Percentiles rank a stretch among this genome's conserved stretches.
Conservation (phyloP, 108 stramenopile genomes). For the Seminavis robusta region DNA sequence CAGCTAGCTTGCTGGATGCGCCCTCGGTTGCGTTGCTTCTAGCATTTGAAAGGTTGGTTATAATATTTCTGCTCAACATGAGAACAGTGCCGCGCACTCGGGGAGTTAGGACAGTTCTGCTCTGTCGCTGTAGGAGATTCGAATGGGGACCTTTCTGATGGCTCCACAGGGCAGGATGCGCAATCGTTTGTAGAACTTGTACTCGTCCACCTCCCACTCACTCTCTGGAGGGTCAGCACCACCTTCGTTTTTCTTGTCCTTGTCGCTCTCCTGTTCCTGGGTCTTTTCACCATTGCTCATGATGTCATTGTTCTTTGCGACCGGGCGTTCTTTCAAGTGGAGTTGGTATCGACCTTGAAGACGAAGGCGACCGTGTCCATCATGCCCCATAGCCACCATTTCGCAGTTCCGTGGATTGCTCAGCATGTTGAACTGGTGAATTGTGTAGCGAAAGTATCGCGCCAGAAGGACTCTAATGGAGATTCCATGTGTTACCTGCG, state of each 20-base stretch:
- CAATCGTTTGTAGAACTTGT: conserved; percentile 58
- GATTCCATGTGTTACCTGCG: conserved; percentile 91
- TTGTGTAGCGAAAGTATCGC: conserved; percentile 92
- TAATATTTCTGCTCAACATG: too few species aligned
- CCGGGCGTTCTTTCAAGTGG: conserved; percentile 37
- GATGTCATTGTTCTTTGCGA: too few species aligned
- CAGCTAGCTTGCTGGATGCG: too few species aligned
- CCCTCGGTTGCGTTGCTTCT: too few species aligned
- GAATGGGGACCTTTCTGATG: conserved; percentile 41
- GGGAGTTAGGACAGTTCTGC: too few species aligned
- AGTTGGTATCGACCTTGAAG: conserved; percentile 69
- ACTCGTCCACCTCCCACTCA: conserved; percentile 28
- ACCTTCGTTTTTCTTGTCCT: conserved; percentile 12
- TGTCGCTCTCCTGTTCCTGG: conserved; percentile 5
- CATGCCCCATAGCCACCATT: conserved; percentile 80
- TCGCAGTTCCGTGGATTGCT: conserved; percentile 91
- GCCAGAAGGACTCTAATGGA: conserved; percentile 84
- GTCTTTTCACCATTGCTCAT: too few species aligned
- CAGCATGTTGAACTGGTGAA: conserved; percentile 85
- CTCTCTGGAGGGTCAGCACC: too few species aligned
- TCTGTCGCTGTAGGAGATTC: conserved; percentile 57
- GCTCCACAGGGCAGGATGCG: conserved; percentile 56
- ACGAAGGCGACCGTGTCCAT: conserved; percentile 63
- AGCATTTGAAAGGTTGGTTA: too few species aligned
- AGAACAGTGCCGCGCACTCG: too few species aligned